Conservation (phyloP, 371 early-diverging fungal species). For the Saksenaea vasiformis region DNA sequence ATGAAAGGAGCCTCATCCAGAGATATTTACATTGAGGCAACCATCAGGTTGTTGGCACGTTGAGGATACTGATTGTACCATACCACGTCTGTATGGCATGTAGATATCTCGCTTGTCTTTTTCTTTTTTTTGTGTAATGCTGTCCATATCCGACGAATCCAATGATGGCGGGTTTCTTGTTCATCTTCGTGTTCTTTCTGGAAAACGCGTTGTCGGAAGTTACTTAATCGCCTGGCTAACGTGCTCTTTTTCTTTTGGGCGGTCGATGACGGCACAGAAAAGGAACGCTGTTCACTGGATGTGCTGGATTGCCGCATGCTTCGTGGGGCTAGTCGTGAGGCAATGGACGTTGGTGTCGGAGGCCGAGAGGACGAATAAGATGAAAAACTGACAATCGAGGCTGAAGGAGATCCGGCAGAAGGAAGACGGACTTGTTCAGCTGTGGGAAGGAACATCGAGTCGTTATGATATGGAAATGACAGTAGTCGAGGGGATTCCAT, state of each 20-base stretch:
- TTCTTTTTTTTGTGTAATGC: neutral
- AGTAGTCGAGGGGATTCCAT: conserved; percentile 30
- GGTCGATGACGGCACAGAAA: neutral
- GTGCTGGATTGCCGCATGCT: neutral
- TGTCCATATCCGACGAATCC: neutral
- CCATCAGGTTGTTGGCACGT: neutral
- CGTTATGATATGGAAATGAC: conserved; percentile 51
- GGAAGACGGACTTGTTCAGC: conserved; percentile 22
- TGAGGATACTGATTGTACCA: conserved; percentile 3
- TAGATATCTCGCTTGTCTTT: neutral
- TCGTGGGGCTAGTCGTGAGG: neutral
- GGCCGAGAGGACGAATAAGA: neutral
- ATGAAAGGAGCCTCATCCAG: neutral
- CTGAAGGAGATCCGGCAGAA: neutral
- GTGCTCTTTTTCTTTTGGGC: neutral
- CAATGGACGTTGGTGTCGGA: neutral
- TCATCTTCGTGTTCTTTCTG: neutral
- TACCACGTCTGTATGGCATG: neutral
- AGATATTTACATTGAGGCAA: conserved; percentile 3
- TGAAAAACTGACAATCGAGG: conserved; percentile 2
- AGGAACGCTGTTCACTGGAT: neutral
- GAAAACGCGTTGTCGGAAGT: neutral
- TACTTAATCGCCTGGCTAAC: neutral
- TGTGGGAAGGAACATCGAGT: conserved; percentile 36
- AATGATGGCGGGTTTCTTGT: neutral